Conservation (phyloP, 768 basidiomycete species). For the Cystobasidium ongulense region DNA sequence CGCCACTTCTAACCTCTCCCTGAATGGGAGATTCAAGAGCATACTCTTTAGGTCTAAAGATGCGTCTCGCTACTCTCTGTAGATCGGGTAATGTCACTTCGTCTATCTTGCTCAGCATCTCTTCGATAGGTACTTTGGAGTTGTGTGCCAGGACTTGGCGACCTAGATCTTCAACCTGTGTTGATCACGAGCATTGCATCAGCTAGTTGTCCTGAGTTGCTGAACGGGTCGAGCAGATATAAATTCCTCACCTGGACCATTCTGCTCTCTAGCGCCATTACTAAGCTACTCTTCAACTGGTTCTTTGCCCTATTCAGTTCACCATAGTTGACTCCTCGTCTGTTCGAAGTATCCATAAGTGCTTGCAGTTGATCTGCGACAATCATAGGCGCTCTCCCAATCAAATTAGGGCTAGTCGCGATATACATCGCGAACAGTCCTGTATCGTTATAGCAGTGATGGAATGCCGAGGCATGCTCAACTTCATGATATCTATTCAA, state of each 20-base stretch:
- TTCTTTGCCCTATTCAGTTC: slow-evolving; percentile 87
- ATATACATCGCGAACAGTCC: slow-evolving; percentile 88
- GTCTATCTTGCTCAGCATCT: slow-evolving; percentile 84
- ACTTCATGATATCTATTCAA: slow-evolving; percentile 87
- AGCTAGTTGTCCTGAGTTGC: not conserved
- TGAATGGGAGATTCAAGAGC: not conserved
- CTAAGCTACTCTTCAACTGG: slow-evolving; percentile 80
- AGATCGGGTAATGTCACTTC: slow-evolving; percentile 62
- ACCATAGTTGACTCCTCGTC: slow-evolving; percentile 45
- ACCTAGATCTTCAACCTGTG: slow-evolving; percentile 70
- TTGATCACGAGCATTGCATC: slow-evolving; percentile 1
- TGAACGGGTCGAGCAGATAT: not conserved
- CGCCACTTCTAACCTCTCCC: slow-evolving; percentile 9
- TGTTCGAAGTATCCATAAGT: slow-evolving; percentile 53
- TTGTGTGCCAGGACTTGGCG: slow-evolving; percentile 83
- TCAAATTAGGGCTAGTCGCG: slow-evolving; percentile 62
- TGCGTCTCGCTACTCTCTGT: slow-evolving; percentile 62
- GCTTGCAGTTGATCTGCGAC: slow-evolving; percentile 79
- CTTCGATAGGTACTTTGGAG: slow-evolving; percentile 72
- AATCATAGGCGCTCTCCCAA: slow-evolving; percentile 63
- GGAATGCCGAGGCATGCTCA: slow-evolving; percentile 92
- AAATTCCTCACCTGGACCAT: slow-evolving; percentile 42
- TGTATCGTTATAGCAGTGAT: slow-evolving; percentile 92
- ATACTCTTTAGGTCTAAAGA: slow-evolving; percentile 50
- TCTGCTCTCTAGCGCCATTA: slow-evolving; percentile 66